phyloP scores from a whole-genome alignment of 495 filamentous ascomycete genomes.

The Talaromyces adpressus region DNA sequence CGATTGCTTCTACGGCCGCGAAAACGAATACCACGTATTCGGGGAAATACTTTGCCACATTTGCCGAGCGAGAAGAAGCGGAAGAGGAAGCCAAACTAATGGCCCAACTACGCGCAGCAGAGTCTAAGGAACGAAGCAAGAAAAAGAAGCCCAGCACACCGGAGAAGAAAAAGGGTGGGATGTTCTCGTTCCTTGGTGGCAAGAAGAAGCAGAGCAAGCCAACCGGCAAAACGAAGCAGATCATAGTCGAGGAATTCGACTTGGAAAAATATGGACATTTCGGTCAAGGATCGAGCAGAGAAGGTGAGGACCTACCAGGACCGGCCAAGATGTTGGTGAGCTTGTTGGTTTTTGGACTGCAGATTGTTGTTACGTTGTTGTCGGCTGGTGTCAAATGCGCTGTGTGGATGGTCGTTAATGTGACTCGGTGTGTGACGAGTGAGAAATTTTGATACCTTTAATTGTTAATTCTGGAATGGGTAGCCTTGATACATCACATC shows the following conservation, averaged over 20 bases:
- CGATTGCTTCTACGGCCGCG: background rate
- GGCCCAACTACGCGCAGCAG: slow-evolving; percentile 17
- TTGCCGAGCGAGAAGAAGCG: slow-evolving; percentile 37
- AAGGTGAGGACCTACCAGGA: slow-evolving; percentile 34
- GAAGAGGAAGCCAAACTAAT: slow-evolving; percentile 26
- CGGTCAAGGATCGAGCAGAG: slow-evolving; percentile 23
- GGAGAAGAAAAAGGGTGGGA: background rate
- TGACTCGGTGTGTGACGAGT: slow-evolving; percentile 32
- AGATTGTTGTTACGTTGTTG: slow-evolving; percentile 28
- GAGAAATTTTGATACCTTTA: slow-evolving; percentile 26
- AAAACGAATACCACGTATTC: slow-evolving; percentile 12
- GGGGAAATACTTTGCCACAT: slow-evolving; percentile 28
- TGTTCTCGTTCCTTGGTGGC: slow-evolving; percentile 2
- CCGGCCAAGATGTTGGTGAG: slow-evolving; percentile 25
- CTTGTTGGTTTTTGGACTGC: slow-evolving; percentile 31
- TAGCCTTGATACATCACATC: background rate
- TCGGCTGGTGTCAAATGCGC: slow-evolving; percentile 29
- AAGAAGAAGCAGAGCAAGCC: slow-evolving; percentile 9
- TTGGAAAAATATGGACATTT: slow-evolving; percentile 39
- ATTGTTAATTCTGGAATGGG: background rate
- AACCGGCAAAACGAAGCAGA: slow-evolving; percentile 15
- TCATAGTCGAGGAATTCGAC: slow-evolving; percentile 37
- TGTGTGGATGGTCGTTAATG: slow-evolving; percentile 33
- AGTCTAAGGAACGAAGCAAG: slow-evolving; percentile 5
- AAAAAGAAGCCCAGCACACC: slow-evolving; percentile 14